These are phyloP conservation scores for Sordariomycetes sp. DNA, from an alignment of 2,329 filamentous ascomycete species.

Conservation along the genomic window DNA sequence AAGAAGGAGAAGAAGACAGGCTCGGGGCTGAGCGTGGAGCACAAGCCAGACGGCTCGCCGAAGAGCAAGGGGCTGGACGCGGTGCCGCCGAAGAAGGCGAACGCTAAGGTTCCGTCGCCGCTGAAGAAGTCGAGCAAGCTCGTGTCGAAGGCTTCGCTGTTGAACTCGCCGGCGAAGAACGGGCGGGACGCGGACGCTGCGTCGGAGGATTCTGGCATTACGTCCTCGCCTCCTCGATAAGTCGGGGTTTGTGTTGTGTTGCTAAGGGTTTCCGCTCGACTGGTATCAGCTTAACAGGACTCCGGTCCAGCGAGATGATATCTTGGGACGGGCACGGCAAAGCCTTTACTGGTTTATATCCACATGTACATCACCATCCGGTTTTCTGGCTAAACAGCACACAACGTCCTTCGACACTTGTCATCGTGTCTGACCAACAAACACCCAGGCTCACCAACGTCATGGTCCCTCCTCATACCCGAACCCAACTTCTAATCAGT, in stretches of 20 bases:
- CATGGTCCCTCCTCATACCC: neutral
- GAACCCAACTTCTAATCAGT: neutral
- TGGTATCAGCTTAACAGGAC: neutral
- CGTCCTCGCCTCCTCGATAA: constrained; percentile 38
- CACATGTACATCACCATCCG: neutral
- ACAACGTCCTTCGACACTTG: too few species aligned
- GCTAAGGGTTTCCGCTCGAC: neutral
- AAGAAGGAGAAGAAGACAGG: constrained; percentile 36
- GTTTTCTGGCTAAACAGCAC: neutral
- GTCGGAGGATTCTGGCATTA: constrained; percentile 45
- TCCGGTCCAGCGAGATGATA: neutral
- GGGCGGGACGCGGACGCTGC: constrained; percentile 36
- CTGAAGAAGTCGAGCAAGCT: constrained; percentile 27
- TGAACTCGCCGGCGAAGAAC: constrained; percentile 37
- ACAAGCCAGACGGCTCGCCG: constrained; percentile 19
- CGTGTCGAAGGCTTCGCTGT: constrained; percentile 28
- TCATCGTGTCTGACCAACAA: too few species aligned
- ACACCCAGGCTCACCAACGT: too few species aligned
- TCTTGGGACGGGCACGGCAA: too few species aligned
- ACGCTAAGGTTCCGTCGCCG: constrained; percentile 24
- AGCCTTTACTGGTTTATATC: too few species aligned
- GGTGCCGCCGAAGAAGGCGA: constrained; percentile 23
- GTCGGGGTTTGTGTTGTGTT: constrained; percentile 3
- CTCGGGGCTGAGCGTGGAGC: constrained; percentile 39
- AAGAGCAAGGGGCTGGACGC: constrained; percentile 12